Base-by-base conservation (phyloP, 768 basidiomycete genomes). In the Amanita subjunquillea region DNA sequence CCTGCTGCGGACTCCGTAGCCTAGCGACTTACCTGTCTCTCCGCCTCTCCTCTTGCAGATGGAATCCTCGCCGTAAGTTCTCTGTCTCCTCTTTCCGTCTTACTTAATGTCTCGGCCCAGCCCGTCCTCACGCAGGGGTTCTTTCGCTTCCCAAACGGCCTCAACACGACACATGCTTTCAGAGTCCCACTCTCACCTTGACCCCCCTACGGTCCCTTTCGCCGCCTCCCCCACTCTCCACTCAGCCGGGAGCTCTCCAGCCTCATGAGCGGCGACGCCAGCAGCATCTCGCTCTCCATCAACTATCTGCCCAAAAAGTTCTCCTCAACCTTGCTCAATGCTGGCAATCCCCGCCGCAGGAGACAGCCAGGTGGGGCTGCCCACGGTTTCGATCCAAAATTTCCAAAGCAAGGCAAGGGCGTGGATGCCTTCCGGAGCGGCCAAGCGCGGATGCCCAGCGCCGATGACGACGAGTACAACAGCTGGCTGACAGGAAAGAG, bases 251-350 rank as follows among this genome's bases (percentile, higher is more conserved):
- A 15, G 41, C 42, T 36, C 27, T 4, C 39, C n/a, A 29, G 41
- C 5, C 8, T 40, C 20, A 32, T 32, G 2, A 41, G 39, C 20
- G 39, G 80, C 29, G 80, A 80, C 20, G 78, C 80, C 0, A 69
- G 76, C 40, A 77, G 79, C 58, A 76, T 83, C 3, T 79, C 77
- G 7, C 76, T 87, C 55, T 76, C 74, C 50, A 74, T 85, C 60
- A 86, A 88, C 66, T 91, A 87, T 62, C 72, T 89, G 20, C 88
- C 88, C 9, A 68, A 73, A 51, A 91, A 91, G 67, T 87, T 90
- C 67, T 81, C 85, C 1, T 58, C 61, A 12, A 66, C 66, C 40
- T 65, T 68, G 57, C 65, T 75, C 60, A 60, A 72, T 61, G 60
- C 70, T 62, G 55, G 73, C 57, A 68, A 71, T 55, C 65, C 66